phyloP scores from a whole-genome alignment of 177 flowering plant genomes.

The Vitis hybrid region DNA sequence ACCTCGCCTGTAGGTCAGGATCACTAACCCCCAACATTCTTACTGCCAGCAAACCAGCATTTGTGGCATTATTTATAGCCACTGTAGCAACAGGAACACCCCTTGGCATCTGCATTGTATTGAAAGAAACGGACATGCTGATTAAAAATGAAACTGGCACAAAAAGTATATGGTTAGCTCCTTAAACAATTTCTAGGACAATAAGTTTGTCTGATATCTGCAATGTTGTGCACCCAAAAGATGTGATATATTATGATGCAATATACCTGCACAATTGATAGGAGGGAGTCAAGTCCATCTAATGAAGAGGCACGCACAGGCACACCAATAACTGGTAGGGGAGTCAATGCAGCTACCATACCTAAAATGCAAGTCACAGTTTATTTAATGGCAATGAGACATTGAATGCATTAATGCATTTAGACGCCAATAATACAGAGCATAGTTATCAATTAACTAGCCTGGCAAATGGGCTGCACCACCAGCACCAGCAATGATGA shows the following conservation, averaged over 20 bases:
- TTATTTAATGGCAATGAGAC: background rate
- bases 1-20: conserved; percentile 66
- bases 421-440: background rate
- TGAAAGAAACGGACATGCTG: no score
- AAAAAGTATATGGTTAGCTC: no score
- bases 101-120: conserved; percentile 77
- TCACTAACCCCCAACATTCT: conserved; percentile 64
- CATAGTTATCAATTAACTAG: conserved; percentile 17
- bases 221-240: background rate
- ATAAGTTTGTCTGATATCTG: no score
- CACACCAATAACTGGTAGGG: conserved; percentile 94
- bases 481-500: conserved; percentile 99
- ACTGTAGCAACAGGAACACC: conserved; percentile 97
- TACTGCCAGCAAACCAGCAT: conserved; percentile 78
- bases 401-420: background rate
- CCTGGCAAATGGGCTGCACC: conserved; percentile 99
- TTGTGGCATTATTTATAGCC: conserved; percentile 65
- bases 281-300: conserved; percentile 89
- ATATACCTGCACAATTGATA: conserved; percentile 93
- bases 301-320: conserved; percentile 81
- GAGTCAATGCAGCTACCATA: conserved; percentile 94
- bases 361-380: conserved; percentile 31
- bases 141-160: no score
- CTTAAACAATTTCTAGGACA: no score
- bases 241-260: background rate